Evolutionary conservation across 2,329 filamentous ascomycete species (phyloP).

Genomic region (Penicillium verrucosum): DNA sequence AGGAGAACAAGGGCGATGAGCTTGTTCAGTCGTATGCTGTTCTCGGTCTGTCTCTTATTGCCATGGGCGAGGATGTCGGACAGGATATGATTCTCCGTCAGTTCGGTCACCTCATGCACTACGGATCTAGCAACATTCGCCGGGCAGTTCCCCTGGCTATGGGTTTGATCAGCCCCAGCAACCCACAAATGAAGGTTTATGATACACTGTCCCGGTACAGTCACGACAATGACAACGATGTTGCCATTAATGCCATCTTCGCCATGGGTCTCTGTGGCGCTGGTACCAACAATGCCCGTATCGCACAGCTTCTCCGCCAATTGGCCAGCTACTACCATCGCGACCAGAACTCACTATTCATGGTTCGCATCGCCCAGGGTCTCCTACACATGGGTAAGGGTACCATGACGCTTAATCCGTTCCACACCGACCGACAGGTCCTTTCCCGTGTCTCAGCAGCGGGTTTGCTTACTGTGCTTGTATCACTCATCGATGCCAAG

Average conservation of each 20-base stretch:
- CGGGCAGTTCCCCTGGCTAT: constrained; percentile 94
- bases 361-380: constrained; percentile 98
- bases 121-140: constrained; percentile 94
- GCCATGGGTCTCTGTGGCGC: constrained; percentile 97
- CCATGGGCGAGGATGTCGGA: constrained; percentile 97
- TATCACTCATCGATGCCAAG: constrained; percentile 94
- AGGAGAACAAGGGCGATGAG: constrained; percentile 93
- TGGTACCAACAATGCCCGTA: constrained; percentile 94
- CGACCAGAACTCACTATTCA: constrained; percentile 93
- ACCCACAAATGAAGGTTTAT: constrained; percentile 99
- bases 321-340: constrained; percentile 97
- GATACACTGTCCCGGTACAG: constrained; percentile 96
- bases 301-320: constrained; percentile 91
- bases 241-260: constrained; percentile 97
- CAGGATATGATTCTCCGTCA: constrained; percentile 98
- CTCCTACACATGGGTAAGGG: constrained; percentile 99
- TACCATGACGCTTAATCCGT: constrained; percentile 92
- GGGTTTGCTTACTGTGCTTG: constrained; percentile 81
- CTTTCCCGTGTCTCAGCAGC: constrained; percentile 87
- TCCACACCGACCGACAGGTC: constrained; percentile 97
- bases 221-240: constrained; percentile 97
- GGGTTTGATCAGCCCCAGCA: constrained; percentile 94
- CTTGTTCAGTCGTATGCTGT: constrained; percentile 95
- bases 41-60: constrained; percentile 85
- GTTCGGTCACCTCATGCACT: constrained; percentile 98